These are phyloP conservation scores for Adenanthera pavonina DNA, from an alignment of 306 rosid genomes.

Conservation along the genomic window DNA sequence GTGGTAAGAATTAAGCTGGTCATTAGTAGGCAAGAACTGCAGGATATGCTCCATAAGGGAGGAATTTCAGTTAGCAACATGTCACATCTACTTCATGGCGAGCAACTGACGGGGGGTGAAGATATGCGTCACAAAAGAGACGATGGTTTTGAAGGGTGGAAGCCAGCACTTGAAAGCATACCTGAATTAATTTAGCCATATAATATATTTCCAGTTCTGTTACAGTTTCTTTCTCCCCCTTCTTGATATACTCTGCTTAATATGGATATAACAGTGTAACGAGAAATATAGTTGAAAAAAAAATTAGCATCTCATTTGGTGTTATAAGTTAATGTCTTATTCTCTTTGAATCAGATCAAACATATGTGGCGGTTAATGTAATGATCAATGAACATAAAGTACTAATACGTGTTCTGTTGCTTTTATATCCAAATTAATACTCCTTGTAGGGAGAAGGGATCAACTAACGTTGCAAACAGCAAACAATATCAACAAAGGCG, in stretches of 20 bases:
- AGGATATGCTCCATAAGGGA: conserved; percentile 63
- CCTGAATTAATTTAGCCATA: conserved; percentile 67
- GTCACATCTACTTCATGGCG: conserved; percentile 51
- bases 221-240: conserved; percentile 12
- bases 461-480: conserved; percentile 19
- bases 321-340: conserved; percentile 4
- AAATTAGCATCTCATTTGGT: conserved; percentile 18
- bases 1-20: conserved; percentile 80
- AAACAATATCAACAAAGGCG: neutral
- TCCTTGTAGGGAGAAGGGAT: neutral
- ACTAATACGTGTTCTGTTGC: neutral
- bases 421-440: neutral
- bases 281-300: neutral
- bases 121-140: conserved; percentile 27
- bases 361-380: neutral
- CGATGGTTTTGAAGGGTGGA: conserved; percentile 55
- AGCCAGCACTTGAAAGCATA: conserved; percentile 78
- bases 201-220: conserved; percentile 14
- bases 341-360: neutral
- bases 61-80: conserved; percentile 59
- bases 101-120: conserved; percentile 37
- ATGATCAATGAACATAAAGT: neutral
- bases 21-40: conserved; percentile 69
- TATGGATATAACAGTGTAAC: conserved; percentile 24
- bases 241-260: conserved; percentile 21